phyloP scores from a whole-genome alignment of 768 basidiomycete species.

The Dentipellis fragilis region DNA sequence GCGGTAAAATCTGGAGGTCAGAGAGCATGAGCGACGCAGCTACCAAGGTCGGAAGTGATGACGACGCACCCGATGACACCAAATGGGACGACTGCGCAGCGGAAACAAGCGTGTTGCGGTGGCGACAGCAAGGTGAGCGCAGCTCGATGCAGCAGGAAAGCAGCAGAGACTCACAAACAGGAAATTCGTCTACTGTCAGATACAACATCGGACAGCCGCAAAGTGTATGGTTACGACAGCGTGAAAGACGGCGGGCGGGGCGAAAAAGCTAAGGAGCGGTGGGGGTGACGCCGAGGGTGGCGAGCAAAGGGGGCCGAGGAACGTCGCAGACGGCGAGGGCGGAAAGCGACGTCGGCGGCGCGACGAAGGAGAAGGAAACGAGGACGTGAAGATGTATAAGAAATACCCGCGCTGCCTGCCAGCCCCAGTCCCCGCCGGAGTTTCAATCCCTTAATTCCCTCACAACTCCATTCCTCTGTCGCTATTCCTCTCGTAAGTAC shows the following conservation, averaged over 20 bases:
- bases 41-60: neutral
- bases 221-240: constrained; percentile 8
- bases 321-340: neutral
- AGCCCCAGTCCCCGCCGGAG: neutral
- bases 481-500: neutral
- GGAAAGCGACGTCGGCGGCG: neutral
- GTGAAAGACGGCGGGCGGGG: constrained; percentile 8
- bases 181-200: constrained; percentile 84
- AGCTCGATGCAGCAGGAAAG: neutral
- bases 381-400: neutral
- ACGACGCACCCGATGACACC: constrained; percentile 69
- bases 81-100: constrained; percentile 70
- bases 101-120: constrained; percentile 3
- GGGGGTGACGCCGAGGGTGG: constrained; percentile 12
- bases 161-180: constrained; percentile 62
- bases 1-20: constrained; percentile 64
- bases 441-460: neutral
- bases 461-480: neutral
- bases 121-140: neutral
- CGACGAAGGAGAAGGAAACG: neutral
- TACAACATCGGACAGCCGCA: constrained; percentile 52
- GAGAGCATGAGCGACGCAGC: neutral
- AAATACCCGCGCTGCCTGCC: neutral
- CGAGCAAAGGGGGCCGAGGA: neutral
- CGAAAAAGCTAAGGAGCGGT: constrained; percentile 11